A percentile compares a stretch with the other conserved stretches of the same genome.
These are phyloP conservation scores for Geranomyces variabilis DNA, from an alignment of 192 early-diverging fungal species.

Conservation along the genomic window DNA sequence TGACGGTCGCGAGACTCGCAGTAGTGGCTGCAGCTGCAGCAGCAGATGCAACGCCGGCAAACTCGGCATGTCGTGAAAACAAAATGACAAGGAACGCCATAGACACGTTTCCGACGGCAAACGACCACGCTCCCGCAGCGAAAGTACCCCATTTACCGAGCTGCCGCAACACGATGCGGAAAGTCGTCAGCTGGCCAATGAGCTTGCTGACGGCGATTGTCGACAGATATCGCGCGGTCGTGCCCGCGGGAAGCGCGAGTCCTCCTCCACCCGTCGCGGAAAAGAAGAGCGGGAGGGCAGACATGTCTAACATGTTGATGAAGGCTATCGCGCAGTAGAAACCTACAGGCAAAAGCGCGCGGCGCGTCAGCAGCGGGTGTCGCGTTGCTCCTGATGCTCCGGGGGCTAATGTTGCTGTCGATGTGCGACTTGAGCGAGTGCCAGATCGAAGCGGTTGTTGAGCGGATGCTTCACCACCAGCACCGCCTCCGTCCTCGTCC, in stretches of 20 bases:
- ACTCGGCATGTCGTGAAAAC: neutral
- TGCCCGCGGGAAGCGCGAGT: conserved; percentile 28
- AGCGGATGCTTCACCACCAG: neutral
- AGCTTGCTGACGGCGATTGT: conserved; percentile 45
- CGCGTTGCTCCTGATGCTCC: neutral
- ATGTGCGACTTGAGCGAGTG: no score
- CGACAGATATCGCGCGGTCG: conserved; percentile 32
- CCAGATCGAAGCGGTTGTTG: neutral
- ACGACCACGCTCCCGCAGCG: conserved; percentile 29
- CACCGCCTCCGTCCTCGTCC: conserved; percentile 9
- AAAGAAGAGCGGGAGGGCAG: conserved; percentile 48
- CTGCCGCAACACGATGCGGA: conserved; percentile 20
- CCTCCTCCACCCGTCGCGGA: conserved; percentile 36
- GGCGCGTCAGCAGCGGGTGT: conserved; percentile 10
- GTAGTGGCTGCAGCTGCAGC: neutral
- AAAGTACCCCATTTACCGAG: conserved; percentile 27
- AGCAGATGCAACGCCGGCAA: no score
- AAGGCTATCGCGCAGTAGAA: conserved; percentile 53
- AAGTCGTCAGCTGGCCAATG: conserved; percentile 34
- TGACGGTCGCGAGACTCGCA: neutral
- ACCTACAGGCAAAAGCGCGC: conserved; percentile 32
- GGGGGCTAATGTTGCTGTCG: no score
- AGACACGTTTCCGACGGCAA: conserved; percentile 23
- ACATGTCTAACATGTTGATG: conserved; percentile 43
- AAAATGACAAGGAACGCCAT: conserved; percentile 23